Conservation (phyloP, 805 yeast genomes). For the Pichia insulana region DNA sequence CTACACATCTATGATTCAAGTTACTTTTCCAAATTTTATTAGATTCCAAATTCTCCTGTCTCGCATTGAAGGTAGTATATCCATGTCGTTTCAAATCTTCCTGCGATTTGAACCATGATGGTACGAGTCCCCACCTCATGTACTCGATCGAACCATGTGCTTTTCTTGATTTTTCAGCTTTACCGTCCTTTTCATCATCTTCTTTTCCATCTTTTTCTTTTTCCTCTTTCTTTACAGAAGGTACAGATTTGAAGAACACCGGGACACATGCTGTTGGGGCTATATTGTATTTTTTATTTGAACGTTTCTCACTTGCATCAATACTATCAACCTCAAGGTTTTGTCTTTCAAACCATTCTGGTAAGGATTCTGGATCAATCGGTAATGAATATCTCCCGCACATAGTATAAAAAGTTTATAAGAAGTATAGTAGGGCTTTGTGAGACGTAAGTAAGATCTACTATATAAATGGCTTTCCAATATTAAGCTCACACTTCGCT, state of each 20-base stretch:
- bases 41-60: constrained; percentile 50
- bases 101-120: constrained; percentile 46
- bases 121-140: constrained; percentile 80
- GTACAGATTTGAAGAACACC: constrained; percentile 20
- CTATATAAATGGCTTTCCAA: no score
- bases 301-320: constrained; percentile 15
- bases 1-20: constrained; percentile 51
- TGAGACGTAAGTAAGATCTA: no score
- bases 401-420: constrained; percentile 14
- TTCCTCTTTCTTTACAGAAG: no score
- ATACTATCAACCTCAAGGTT: constrained; percentile 22
- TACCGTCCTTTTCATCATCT: not conserved
- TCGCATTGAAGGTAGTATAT: constrained; percentile 62
- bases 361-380: constrained; percentile 34
- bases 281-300: constrained; percentile 43
- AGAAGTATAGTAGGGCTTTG: no score
- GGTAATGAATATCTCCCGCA: constrained; percentile 30
- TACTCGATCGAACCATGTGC: constrained; percentile 26
- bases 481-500: no score
- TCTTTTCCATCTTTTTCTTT: constrained; percentile 1
- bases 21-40: constrained; percentile 50
- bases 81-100: constrained; percentile 26
- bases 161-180: not conserved
- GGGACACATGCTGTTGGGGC: constrained; percentile 51
- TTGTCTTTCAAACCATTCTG: constrained; percentile 29